Percentiles rank a stretch among this genome's conserved stretches.
These are phyloP conservation scores for Gracilaria domingensis DNA, from an alignment of 23 red algal species.

Conservation along the genomic window DNA sequence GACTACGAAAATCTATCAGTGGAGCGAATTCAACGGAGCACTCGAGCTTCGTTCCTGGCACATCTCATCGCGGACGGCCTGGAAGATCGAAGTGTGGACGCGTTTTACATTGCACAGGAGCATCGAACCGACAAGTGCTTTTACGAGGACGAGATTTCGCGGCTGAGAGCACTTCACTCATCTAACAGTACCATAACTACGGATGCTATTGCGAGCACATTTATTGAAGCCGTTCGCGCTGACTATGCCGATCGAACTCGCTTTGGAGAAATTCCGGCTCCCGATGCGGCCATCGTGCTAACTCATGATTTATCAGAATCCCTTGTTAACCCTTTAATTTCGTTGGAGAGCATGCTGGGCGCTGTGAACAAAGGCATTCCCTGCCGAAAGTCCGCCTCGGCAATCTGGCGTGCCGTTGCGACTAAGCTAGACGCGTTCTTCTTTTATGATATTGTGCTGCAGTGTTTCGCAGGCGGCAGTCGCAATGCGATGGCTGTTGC, in stretches of 20 bases:
- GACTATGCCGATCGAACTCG: conserved; percentile 47
- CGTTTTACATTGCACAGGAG: conserved; percentile 63
- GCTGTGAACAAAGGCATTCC: conserved; percentile 49
- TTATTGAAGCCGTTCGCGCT: conserved; percentile 52
- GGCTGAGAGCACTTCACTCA: conserved; percentile 54
- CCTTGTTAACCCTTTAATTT: conserved; percentile 45
- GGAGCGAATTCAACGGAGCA: conserved; percentile 38
- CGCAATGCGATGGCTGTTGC: conserved; percentile 71
- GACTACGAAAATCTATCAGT: conserved; percentile 31
- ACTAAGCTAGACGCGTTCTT: conserved; percentile 64
- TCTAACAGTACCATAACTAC: conserved; percentile 50
- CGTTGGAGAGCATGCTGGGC: conserved; percentile 46
- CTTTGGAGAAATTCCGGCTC: conserved; percentile 69
- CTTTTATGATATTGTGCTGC: conserved; percentile 67
- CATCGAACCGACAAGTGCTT: conserved; percentile 32
- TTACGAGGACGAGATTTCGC: conserved; percentile 58
- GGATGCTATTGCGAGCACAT: conserved; percentile 46
- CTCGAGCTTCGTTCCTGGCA: conserved; percentile 59
- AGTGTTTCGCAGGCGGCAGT: conserved; percentile 61
- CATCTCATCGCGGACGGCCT: conserved; percentile 52
- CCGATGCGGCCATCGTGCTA: conserved; percentile 70
- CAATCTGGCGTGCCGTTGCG: conserved; percentile 61
- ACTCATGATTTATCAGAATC: conserved; percentile 76
- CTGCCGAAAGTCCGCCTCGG: conserved; percentile 56
- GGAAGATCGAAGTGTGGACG: conserved; percentile 47